Conservation (phyloP, 2,329 filamentous ascomycete genomes). For the Podosphaera xanthii region DNA sequence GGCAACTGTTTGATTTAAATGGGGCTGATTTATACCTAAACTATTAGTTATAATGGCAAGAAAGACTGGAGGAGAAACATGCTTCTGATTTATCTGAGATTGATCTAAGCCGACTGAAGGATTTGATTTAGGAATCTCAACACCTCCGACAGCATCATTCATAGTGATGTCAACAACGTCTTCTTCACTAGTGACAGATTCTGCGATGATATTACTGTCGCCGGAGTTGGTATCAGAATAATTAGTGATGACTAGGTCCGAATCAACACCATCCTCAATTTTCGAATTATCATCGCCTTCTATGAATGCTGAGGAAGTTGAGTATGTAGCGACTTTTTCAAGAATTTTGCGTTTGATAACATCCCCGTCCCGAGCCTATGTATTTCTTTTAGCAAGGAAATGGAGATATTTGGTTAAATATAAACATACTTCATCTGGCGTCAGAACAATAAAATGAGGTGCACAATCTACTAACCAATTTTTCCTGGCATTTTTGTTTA, state of each 20-base stretch:
- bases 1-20: constrained; percentile 10
- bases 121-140: background rate
- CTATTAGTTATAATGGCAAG: background rate
- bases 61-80: background rate
- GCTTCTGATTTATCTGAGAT: background rate
- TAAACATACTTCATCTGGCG: constrained; percentile 39
- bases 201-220: constrained; percentile 48
- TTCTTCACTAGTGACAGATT: constrained; percentile 71
- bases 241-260: constrained; percentile 45
- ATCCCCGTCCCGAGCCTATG: constrained; percentile 34
- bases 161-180: constrained; percentile 80
- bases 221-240: constrained; percentile 40
- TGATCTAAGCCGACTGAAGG: background rate
- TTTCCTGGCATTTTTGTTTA: constrained; percentile 11
- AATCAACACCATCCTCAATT: constrained; percentile 32
- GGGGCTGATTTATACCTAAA: background rate
- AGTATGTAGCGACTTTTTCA: constrained; percentile 51
- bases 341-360: constrained; percentile 60
- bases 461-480: constrained; percentile 16
- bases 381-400: background rate
- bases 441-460: constrained; percentile 55
- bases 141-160: constrained; percentile 20
- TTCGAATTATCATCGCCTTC: constrained; percentile 17
- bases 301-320: constrained; percentile 41
- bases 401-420: background rate